Evolutionary conservation across 2,329 filamentous ascomycete species (phyloP).

Genomic region (Fusarium keratoplasticum): DNA sequence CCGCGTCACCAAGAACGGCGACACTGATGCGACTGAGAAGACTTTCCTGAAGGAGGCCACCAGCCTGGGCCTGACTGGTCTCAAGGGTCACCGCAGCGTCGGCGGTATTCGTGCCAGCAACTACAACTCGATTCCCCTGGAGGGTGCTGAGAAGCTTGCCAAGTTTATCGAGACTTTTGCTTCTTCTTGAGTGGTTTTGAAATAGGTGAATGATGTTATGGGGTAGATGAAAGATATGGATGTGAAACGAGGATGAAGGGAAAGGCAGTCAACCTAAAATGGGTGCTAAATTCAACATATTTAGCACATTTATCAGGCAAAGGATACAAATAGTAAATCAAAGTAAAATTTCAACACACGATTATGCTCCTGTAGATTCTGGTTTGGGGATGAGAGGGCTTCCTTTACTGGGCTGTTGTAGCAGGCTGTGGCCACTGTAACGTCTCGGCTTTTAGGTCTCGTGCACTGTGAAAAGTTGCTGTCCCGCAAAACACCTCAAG

Average conservation of each 20-base stretch:
- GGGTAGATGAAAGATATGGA: not conserved
- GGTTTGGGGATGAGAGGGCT: not conserved
- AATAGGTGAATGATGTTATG: not conserved
- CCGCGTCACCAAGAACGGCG: constrained; percentile 70
- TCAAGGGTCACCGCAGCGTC: constrained; percentile 90
- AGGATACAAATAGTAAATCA: not conserved
- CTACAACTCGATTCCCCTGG: constrained; percentile 84
- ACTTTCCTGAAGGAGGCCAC: constrained; percentile 81
- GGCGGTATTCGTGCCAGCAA: constrained; percentile 79
- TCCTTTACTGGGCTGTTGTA: not conserved
- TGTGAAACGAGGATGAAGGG: not conserved
- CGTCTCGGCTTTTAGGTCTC: not conserved
- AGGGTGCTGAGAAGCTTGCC: constrained; percentile 75
- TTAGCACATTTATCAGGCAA: constrained; percentile 1
- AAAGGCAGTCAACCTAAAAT: constrained; percentile 15
- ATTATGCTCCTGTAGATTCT: not conserved
- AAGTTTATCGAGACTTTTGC: constrained; percentile 70
- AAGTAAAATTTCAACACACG: not conserved
- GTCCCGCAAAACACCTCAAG: not conserved
- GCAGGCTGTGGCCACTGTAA: not conserved
- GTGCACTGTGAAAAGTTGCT: not conserved
- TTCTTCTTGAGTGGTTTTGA: constrained; percentile 1
- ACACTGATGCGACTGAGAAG: constrained; percentile 79
- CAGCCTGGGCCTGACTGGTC: constrained; percentile 75
- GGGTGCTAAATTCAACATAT: constrained; percentile 40